Base-by-base conservation (phyloP, 2,329 filamentous ascomycete species). In the Sporothrix brasiliensis region DNA sequence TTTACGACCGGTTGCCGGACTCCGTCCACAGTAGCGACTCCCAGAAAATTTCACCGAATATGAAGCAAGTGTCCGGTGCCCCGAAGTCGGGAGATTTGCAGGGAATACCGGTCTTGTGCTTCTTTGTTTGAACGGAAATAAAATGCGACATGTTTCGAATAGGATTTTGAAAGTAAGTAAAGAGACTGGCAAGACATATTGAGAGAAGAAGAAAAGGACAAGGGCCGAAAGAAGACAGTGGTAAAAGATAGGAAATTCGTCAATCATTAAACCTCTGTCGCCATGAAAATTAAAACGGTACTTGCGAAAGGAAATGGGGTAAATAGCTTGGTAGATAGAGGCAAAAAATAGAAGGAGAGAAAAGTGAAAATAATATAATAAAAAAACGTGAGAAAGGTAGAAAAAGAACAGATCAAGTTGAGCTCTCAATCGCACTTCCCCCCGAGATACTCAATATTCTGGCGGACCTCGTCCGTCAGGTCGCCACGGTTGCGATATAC, bases 371-470 rank as follows among this genome's bases (percentile, higher is more conserved):
- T 9, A 60, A 7, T 21, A 47, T 2, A 44, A 50, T 34, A 10
- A 44, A 70, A 70, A 24, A 16, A 50, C 1, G 49, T 4, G 19
- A 21, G 5, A n/a, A 50, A 50, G 3, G 14, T 50, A 6, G 14
- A 50, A 50, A 50, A 6, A n/a, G 41, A 30, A 19, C 21, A 6
- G 5, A 9, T 34, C 34, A 9, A 7, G 6, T 9, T 34, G 34
- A 49, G 14, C 21, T 9, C 11, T 70, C 39, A 73, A 9, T 61
- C 44, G n/a, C 61, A 34, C 3, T 79, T 83, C 2, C 87, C 87
- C 4, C 85, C 87, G 4, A 89, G 77, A 74, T 88, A 85, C 68
- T 81, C 67, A 60, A 89, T 85, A 72, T 89, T 88, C 71, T 84
- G 79, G 69, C 76, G 81, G 58, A 87, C 81, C 2, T 80, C 80